Percentiles rank a stretch among this genome's conserved stretches.
phyloP scores from a whole-genome alignment of 2,329 filamentous ascomycete genomes.

The Davidsoniella neocaledoniae region DNA sequence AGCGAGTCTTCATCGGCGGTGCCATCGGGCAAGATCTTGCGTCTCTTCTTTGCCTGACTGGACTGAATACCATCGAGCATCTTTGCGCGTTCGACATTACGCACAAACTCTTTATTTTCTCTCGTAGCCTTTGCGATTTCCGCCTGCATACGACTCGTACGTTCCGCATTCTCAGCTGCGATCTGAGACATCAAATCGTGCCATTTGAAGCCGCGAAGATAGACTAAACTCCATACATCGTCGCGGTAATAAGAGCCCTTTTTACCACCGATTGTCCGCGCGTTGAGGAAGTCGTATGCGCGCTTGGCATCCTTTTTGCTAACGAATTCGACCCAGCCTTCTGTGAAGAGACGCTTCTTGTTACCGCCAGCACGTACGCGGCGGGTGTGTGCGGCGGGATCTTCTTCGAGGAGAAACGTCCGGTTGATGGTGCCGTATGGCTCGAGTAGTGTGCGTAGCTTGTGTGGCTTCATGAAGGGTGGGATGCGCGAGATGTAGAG shows the following conservation, averaged over 20 bases:
- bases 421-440: constrained; percentile 62
- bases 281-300: constrained; percentile 62
- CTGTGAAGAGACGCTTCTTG: constrained; percentile 65
- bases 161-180: constrained; percentile 63
- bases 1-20: constrained; percentile 14
- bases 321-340: constrained; percentile 76
- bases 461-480: constrained; percentile 74
- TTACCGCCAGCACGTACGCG: constrained; percentile 61
- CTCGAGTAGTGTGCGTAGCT: constrained; percentile 56
- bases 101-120: constrained; percentile 69
- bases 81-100: constrained; percentile 65
- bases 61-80: constrained; percentile 59
- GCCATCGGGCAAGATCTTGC: constrained; percentile 23
- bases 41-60: constrained; percentile 44
- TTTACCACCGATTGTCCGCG: constrained; percentile 63
- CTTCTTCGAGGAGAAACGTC: constrained; percentile 65
- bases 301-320: constrained; percentile 61
- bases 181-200: constrained; percentile 59
- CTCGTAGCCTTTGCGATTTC: constrained; percentile 60
- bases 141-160: constrained; percentile 56
- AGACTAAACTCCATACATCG: constrained; percentile 72
- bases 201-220: constrained; percentile 77
- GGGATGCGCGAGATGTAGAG: constrained; percentile 72
- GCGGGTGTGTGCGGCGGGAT: constrained; percentile 45
- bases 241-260: constrained; percentile 73